Conservation (phyloP, 2,329 filamentous ascomycete species). For the Penicillium sp. region DNA sequence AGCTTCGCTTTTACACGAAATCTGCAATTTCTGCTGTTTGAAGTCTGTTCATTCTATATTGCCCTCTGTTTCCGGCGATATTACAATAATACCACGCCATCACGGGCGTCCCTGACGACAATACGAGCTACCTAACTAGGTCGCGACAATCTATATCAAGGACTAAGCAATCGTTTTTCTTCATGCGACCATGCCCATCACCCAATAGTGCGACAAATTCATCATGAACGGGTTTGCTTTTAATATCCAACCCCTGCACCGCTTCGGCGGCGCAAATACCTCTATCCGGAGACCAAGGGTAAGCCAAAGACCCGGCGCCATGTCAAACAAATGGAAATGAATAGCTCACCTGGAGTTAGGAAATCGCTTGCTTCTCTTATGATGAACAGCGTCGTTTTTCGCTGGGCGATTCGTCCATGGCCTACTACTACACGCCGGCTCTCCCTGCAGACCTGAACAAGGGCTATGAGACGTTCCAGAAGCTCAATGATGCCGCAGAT, state of each 20-base stretch:
- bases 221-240: conserved; percentile 43
- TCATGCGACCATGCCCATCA: not conserved
- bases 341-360: conserved; percentile 44
- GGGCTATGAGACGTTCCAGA: conserved; percentile 74
- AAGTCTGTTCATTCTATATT: not conserved
- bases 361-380: conserved; percentile 89
- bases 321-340: not conserved
- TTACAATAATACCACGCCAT: not conserved
- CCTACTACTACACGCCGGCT: conserved; percentile 75
- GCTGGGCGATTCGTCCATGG: conserved; percentile 67
- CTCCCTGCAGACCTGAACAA: conserved; percentile 65
- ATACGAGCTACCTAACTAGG: not conserved
- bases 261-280: conserved; percentile 59
- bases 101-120: not conserved
- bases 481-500: conserved; percentile 71
- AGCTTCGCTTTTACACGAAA: not conserved
- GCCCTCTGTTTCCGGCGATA: not conserved
- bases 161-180: not conserved
- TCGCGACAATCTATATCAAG: conserved; percentile 1
- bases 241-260: conserved; percentile 58
- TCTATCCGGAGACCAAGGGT: conserved; percentile 68
- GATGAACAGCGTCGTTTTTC: conserved; percentile 71
- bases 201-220: not conserved
- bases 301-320: conserved; percentile 17
- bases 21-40: not conserved